Evolutionary conservation across 2,329 filamentous ascomycete genomes (phyloP).

Genomic region (Hymenoscyphus occultus): DNA sequence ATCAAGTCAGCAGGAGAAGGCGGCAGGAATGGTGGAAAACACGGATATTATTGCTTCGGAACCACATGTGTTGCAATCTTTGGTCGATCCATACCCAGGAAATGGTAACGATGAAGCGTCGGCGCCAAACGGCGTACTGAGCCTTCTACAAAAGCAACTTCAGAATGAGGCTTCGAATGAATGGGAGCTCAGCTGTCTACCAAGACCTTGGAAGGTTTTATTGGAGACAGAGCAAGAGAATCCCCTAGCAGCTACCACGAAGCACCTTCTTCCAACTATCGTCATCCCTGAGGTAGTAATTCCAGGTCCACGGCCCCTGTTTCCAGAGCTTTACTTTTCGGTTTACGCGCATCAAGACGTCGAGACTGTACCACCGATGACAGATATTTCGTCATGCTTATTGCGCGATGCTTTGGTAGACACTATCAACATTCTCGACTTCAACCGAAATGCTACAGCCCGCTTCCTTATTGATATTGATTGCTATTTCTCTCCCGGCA

Average conservation of each 20-base stretch:
- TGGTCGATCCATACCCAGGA: conserved; percentile 81
- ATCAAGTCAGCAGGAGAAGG: conserved; percentile 67
- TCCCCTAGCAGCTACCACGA: conserved; percentile 59
- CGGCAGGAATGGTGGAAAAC: conserved; percentile 79
- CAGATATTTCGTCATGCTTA: conserved; percentile 74
- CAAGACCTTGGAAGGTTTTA: conserved; percentile 65
- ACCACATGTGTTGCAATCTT: conserved; percentile 75
- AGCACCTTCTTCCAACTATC: conserved; percentile 76
- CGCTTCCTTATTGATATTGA: conserved; percentile 92
- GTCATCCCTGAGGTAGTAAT: conserved; percentile 72
- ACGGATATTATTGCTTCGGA: conserved; percentile 93
- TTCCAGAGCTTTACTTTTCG: conserved; percentile 91
- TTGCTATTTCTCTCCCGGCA: conserved; percentile 85
- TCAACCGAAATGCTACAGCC: conserved; percentile 83
- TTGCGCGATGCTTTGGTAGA: conserved; percentile 84
- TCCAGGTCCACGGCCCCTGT: conserved; percentile 71
- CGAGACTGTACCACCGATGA: conserved; percentile 78
- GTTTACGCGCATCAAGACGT: conserved; percentile 86
- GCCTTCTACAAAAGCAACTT: conserved; percentile 81
- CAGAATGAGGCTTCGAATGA: conserved; percentile 69
- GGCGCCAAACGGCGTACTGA: conserved; percentile 68
- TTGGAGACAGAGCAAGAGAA: conserved; percentile 58
- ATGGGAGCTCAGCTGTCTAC: conserved; percentile 71
- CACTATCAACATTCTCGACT: conserved; percentile 90
- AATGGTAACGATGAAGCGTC: conserved; percentile 61